Evolutionary conservation across 345 rosid species (phyloP).

Genomic region (Hibiscus trionum): DNA sequence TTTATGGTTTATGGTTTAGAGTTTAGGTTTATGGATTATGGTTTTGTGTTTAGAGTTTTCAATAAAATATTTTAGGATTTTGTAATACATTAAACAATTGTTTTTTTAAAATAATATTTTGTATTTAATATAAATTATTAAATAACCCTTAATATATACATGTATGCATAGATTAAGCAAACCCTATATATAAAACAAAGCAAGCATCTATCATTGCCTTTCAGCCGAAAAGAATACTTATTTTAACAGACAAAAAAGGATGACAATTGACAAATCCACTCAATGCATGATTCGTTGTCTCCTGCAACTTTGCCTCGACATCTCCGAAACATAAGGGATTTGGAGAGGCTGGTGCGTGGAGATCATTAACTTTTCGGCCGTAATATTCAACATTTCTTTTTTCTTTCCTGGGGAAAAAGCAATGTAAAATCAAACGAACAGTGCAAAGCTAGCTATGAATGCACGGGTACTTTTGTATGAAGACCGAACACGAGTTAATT

Average conservation of each 20-base stretch:
- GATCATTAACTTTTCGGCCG: not conserved
- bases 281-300: not conserved
- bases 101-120: too few relatives aligned
- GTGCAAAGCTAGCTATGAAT: not conserved
- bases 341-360: not conserved
- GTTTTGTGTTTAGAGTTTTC: too few relatives aligned
- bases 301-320: slow-evolving; percentile 7
- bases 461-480: not conserved
- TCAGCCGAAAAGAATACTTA: slow-evolving; percentile 3
- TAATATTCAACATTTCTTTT: not conserved
- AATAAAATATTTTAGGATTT: too few relatives aligned
- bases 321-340: not conserved
- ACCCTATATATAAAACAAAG: too few relatives aligned
- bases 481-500: too few relatives aligned
- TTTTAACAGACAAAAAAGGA: not conserved
- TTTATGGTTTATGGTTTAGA: too few relatives aligned
- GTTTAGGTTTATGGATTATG: too few relatives aligned
- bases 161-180: too few relatives aligned
- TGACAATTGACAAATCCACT: not conserved
- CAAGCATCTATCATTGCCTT: not conserved
- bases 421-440: not conserved
- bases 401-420: not conserved
- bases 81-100: too few relatives aligned
- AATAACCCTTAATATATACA: too few relatives aligned
- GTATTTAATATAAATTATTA: too few relatives aligned